A percentile compares a stretch with the other conserved stretches of the same genome.
Conservation (phyloP, 192 early-diverging fungal species). For the Gonapodya sp. region DNA sequence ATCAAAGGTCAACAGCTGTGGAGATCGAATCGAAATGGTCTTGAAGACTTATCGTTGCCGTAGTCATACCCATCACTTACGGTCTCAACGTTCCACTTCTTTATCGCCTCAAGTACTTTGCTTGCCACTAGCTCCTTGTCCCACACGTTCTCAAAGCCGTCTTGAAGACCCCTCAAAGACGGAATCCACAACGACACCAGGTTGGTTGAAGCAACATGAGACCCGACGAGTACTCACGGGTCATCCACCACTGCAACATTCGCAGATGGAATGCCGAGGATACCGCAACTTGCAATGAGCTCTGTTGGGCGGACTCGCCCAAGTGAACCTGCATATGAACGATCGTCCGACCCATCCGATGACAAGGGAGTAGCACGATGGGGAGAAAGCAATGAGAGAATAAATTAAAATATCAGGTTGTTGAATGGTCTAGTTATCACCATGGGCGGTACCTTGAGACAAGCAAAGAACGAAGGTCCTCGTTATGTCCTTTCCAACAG, state of each 20-base stretch:
- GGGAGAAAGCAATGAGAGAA: too few relatives aligned
- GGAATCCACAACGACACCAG: not conserved
- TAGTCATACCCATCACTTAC: not conserved
- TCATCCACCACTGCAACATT: slow-evolving; percentile 37
- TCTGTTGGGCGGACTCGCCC: slow-evolving; percentile 25
- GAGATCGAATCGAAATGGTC: too few relatives aligned
- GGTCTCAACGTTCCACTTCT: slow-evolving; percentile 44
- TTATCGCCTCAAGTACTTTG: slow-evolving; percentile 46
- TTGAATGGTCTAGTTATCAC: too few relatives aligned
- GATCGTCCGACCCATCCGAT: too few relatives aligned
- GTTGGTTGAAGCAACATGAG: not conserved
- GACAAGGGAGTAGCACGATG: too few relatives aligned
- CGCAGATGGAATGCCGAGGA: slow-evolving; percentile 31
- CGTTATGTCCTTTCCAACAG: slow-evolving; percentile 27
- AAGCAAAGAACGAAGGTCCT: slow-evolving; percentile 71
- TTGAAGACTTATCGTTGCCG: too few relatives aligned
- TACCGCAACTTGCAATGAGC: slow-evolving; percentile 24
- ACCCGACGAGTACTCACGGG: slow-evolving; percentile 8
- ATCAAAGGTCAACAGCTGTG: slow-evolving; percentile 83
- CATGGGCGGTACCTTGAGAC: slow-evolving; percentile 71
- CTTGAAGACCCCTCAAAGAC: slow-evolving; percentile 43
- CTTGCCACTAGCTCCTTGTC: slow-evolving; percentile 43
- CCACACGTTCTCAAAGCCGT: slow-evolving; percentile 59
- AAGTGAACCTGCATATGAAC: slow-evolving; percentile 15
- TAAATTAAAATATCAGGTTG: too few relatives aligned